A percentile compares a stretch with the other conserved stretches of the same genome.
Evolutionary conservation across 139 green algal genomes (phyloP).

Genomic region (Picochlorum sp.): DNA sequence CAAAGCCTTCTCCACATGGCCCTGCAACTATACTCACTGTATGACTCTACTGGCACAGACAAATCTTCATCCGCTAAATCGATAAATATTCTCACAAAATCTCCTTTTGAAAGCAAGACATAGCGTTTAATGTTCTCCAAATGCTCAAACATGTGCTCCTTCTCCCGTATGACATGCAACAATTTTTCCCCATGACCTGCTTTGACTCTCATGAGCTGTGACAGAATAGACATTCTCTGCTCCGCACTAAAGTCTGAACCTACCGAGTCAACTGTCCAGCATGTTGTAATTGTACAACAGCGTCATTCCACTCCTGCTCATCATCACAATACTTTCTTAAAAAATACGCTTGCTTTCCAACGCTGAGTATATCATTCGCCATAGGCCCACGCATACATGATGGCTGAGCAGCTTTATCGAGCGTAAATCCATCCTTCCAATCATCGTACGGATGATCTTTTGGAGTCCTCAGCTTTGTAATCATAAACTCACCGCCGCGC

Average conservation of each 20-base stretch:
- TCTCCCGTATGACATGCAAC: slow-evolving; percentile 60
- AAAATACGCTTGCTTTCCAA: slow-evolving; percentile 90
- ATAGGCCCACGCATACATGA: slow-evolving; percentile 44
- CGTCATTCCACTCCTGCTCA: slow-evolving; percentile 46
- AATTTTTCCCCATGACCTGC: slow-evolving; percentile 49
- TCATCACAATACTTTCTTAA: slow-evolving; percentile 73
- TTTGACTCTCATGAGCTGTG: slow-evolving; percentile 57
- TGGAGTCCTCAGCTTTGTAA: background rate
- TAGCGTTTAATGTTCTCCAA: slow-evolving; percentile 76
- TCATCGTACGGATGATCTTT: slow-evolving; percentile 23
- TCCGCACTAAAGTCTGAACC: slow-evolving; percentile 13
- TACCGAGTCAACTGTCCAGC: background rate
- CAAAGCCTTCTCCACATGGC: slow-evolving; percentile 67
- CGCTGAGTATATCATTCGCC: slow-evolving; percentile 64
- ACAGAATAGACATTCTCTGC: slow-evolving; percentile 30
- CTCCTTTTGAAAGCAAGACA: slow-evolving; percentile 85
- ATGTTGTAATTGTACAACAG: slow-evolving; percentile 5
- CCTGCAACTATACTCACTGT: slow-evolving; percentile 54
- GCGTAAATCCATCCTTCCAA: slow-evolving; percentile 54
- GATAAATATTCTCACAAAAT: slow-evolving; percentile 77
- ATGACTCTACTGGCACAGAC: slow-evolving; percentile 21
- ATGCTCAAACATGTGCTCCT: slow-evolving; percentile 63
- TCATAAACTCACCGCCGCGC: slow-evolving; percentile 4
- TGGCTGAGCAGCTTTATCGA: slow-evolving; percentile 51
- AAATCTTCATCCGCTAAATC: slow-evolving; percentile 48